Evolutionary conservation across 768 basidiomycete genomes (phyloP), one percentile per base, ranked within the genome.

Genomic region (Trametes punicea): DNA sequence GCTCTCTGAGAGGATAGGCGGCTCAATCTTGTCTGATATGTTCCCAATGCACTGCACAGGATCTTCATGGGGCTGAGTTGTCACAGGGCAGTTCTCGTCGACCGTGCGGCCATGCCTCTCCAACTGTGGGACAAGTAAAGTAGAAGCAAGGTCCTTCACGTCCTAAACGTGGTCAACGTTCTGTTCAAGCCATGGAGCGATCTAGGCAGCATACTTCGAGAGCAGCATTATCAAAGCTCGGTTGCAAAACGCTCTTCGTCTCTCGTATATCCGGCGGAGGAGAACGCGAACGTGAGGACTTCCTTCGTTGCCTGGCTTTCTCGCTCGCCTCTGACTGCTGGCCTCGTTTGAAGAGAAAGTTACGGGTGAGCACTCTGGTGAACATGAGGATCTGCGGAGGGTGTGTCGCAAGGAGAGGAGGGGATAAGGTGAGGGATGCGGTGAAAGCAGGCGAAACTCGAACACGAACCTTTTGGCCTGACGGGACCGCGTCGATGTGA

Each of bases 311-410:
- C 20, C 33, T 38, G 16, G 10, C 9, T 9, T 44, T 46, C 34
- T 44, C 36, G 25, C 11, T 3, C 4, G 33, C 29, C 7, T 58
- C 53, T 1, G 47, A 16, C 10, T 38, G 53, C 16, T 34, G 38
- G 25, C 49, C 48, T 13, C 58, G 52, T n/a, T 31, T 38, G 21
- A 51, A 51, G 39, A 60, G 42, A 26, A 59, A 50, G 18, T 30
- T 46, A 11, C 58, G 53, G 11, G 58, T 55, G 31, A 60, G 29
- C 6, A 46, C 53, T 46, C 53, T 51, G 45, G 21, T 55, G 46
- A 60, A 48, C 58, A 60, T 60, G 33, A 39, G 26, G 18, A 5
- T 31, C n/a, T 34, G 21, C 10, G 42, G 13, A 23, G 46, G 36
- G 41, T 39, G 58, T 59, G 27, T 54, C 58, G 58, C 52, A 41